Evolutionary conservation across 805 yeast genomes (phyloP).

Genomic region (Candida awuae): DNA sequence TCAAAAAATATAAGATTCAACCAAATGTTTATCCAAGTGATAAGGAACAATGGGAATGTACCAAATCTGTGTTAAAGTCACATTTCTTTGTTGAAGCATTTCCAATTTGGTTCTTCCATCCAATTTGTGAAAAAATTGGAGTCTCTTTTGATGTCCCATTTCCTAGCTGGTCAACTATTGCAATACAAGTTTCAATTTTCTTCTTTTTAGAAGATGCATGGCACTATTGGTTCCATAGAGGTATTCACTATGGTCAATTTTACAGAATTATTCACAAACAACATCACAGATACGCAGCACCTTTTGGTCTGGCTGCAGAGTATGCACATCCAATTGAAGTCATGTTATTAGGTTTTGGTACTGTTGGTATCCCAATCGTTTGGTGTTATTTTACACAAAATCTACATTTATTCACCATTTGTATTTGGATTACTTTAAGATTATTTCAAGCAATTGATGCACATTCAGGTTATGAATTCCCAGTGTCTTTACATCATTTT

Average conservation of each 20-base stretch:
- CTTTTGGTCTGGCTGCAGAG: conserved; percentile 95
- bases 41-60: conserved; percentile 88
- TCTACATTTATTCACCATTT: conserved; percentile 84
- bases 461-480: conserved; percentile 97
- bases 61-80: conserved; percentile 72
- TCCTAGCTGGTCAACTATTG: conserved; percentile 56
- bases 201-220: conserved; percentile 87
- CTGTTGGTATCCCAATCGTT: conserved; percentile 89
- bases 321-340: conserved; percentile 97
- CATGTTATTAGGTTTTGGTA: conserved; percentile 83
- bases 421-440: conserved; percentile 80
- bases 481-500: conserved; percentile 89
- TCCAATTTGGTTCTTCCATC: conserved; percentile 97
- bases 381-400: conserved; percentile 69
- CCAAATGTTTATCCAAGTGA: conserved; percentile 72
- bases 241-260: conserved; percentile 79
- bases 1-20: conserved; percentile 83
- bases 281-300: conserved; percentile 97
- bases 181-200: conserved; percentile 62
- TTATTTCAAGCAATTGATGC: conserved; percentile 95
- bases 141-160: conserved; percentile 77
- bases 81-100: conserved; percentile 91
- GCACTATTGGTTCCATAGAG: conserved; percentile 96
- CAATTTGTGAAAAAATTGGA: conserved; percentile 75
- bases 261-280: conserved; percentile 94